Percentiles rank a stretch among this genome's conserved stretches.
Evolutionary conservation across 371 early-diverging fungal species (phyloP).

Genomic region (Apophysomyces elegans): DNA sequence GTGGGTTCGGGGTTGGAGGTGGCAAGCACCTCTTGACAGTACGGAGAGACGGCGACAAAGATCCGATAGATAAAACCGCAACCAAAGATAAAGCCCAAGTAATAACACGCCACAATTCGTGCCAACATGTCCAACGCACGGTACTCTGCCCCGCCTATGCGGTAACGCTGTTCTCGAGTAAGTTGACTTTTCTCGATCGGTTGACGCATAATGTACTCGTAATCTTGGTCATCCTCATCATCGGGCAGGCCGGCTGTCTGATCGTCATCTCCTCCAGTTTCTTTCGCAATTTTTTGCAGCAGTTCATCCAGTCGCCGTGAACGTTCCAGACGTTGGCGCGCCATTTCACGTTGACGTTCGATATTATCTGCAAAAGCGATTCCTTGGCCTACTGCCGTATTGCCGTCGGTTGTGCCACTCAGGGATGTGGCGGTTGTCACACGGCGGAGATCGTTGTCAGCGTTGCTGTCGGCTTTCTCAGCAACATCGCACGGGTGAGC

Average conservation of each 20-base stretch:
- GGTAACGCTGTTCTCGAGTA: constrained; percentile 41
- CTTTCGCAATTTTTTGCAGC: constrained; percentile 16
- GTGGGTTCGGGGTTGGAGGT: constrained; percentile 29
- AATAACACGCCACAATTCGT: constrained; percentile 33
- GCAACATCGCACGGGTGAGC: constrained; percentile 2
- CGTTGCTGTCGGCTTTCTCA: not conserved
- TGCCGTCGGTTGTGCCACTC: constrained; percentile 11
- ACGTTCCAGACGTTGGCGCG: constrained; percentile 31
- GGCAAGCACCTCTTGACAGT: constrained; percentile 28
- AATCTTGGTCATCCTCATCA: constrained; percentile 11
- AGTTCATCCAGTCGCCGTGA: constrained; percentile 32
- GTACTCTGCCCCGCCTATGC: constrained; percentile 51
- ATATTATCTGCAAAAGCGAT: constrained; percentile 41
- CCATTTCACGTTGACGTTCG: constrained; percentile 35
- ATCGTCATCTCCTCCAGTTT: constrained; percentile 3
- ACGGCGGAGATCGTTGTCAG: constrained; percentile 7
- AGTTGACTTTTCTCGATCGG: constrained; percentile 39
- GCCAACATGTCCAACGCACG: constrained; percentile 44
- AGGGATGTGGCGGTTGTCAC: constrained; percentile 9
- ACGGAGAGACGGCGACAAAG: constrained; percentile 36
- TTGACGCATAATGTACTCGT: constrained; percentile 23
- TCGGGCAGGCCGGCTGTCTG: constrained; percentile 1
- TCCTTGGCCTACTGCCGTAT: constrained; percentile 4
- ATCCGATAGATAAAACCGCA: constrained; percentile 35
- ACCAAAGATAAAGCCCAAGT: constrained; percentile 27